phyloP scores from a whole-genome alignment of 176 grass and related monocot genomes.

The Triticum turgidum region DNA sequence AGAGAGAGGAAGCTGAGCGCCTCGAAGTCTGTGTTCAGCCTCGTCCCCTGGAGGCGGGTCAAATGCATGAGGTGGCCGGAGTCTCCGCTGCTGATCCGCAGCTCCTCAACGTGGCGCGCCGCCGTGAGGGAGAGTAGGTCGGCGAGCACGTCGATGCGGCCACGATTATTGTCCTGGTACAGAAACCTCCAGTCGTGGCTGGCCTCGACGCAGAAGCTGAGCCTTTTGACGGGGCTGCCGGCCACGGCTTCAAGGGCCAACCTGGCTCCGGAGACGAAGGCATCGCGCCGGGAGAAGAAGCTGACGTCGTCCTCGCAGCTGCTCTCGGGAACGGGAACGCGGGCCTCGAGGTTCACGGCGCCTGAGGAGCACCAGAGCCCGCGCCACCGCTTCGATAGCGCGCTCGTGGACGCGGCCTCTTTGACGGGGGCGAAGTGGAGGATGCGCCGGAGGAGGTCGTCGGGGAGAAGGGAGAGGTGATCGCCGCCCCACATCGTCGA shows the following conservation, averaged over 20 bases:
- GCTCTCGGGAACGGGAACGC: not conserved
- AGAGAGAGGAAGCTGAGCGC: not conserved
- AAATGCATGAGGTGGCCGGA: not conserved
- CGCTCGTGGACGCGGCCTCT: not conserved
- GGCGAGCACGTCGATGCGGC: not conserved
- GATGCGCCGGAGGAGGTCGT: not conserved
- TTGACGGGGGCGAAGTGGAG: not conserved
- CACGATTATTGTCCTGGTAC: not conserved
- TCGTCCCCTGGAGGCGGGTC: too few relatives aligned
- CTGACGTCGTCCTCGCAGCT: not conserved
- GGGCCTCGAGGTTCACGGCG: not conserved
- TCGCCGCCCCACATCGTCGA: not conserved
- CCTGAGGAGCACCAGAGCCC: not conserved
- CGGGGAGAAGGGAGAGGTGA: not conserved
- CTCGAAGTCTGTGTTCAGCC: rapidly evolving
- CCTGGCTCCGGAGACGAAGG: not conserved
- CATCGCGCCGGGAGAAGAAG: not conserved
- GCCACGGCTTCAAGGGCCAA: not conserved
- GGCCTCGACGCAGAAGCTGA: not conserved
- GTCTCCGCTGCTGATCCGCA: not conserved
- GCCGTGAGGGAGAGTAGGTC: not conserved
- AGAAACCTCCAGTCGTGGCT: not conserved
- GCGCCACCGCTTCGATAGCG: constrained; percentile 4
- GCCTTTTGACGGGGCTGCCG: not conserved
- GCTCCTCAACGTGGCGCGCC: not conserved